Evolutionary conservation across 805 yeast genomes (phyloP), one percentile per base, ranked within the genome.

Genomic region (Wickerhamomyces canadensis): DNA sequence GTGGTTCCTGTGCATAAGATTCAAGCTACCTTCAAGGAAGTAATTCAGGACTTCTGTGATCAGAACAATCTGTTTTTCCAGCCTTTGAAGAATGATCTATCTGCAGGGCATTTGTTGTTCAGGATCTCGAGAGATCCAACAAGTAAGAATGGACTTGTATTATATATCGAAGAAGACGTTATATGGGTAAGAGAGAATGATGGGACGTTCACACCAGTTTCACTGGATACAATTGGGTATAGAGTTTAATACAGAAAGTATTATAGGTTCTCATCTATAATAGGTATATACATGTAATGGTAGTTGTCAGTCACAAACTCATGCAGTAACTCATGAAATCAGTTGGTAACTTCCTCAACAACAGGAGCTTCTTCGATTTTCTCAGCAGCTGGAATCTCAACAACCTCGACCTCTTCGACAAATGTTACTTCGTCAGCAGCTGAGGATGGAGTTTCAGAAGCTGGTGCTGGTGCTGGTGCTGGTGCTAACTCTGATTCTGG

Each of bases 131-230:
- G 54, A 19, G 49, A 59, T 33, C 44, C 58, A 0, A 37, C 32
- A 6, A 69, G 70, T 8, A 54, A 49, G 18, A 56, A 47, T 5
- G 64, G 68, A 0, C 12, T 68, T 27, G 12, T 46, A 27, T 65
- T 74, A 13, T 84, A 74, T 43, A 67, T 84, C 6, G 71, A 72
- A 25, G 78, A 79, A 31, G 89, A 86, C 46, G 79, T 84, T 2
- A 47, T 87, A 18, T 86, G 76, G 73, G 51, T 74, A 13, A 55
- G 60, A 26, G 37, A 40, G 6, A 41, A 41, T 9, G 49, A 42
- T 4, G 61, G 48, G 3, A 54, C 45, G 4, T 76, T 58, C 52
- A 61, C 56, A 36, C 82, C 84, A 1, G 53, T 70, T 4, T 57
- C 62, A 5, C 40, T 67, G 19, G 64, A 62, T 33, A 60, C 56